Percentiles rank a stretch among this genome's conserved stretches.
phyloP scores from a whole-genome alignment of 768 basidiomycete genomes.

The Hydnum rufescens region DNA sequence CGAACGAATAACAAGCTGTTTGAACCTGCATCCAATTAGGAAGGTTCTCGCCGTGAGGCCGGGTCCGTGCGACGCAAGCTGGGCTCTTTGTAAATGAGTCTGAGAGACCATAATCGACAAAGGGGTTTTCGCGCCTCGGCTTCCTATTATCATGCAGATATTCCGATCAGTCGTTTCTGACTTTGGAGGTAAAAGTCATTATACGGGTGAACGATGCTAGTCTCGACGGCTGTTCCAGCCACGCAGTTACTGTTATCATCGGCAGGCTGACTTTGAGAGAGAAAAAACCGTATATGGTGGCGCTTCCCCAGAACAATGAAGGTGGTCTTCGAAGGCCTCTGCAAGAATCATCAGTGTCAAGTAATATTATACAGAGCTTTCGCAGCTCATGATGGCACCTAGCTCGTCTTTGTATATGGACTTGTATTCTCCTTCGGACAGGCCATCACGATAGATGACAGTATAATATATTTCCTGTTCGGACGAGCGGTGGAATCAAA shows the following conservation, averaged over 20 bases:
- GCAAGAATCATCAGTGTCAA: background rate
- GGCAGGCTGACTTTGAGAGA: background rate
- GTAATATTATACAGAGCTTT: background rate
- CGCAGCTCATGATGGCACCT: conserved; percentile 5
- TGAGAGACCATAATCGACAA: too few species aligned
- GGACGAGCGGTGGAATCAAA: too few species aligned
- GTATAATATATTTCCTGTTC: conserved; percentile 40
- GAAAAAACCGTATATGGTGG: conserved; percentile 8
- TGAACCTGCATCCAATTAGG: too few species aligned
- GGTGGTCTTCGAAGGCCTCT: background rate
- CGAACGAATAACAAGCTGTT: too few species aligned
- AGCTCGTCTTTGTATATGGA: conserved; percentile 40
- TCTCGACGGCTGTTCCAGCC: background rate
- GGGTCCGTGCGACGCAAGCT: too few species aligned
- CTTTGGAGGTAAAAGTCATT: conserved; percentile 37
- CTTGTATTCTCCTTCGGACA: conserved; percentile 47
- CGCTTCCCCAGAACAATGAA: conserved; percentile 7
- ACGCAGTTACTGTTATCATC: background rate
- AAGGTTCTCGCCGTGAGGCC: too few species aligned
- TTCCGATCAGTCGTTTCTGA: conserved; percentile 32
- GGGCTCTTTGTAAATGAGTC: too few species aligned
- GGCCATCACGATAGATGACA: conserved; percentile 55
- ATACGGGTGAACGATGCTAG: conserved; percentile 16
- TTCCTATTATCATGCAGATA: too few species aligned
- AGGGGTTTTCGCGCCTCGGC: too few species aligned